Base-by-base conservation (phyloP, 345 rosid genomes). In the Clarkia xantiana region DNA sequence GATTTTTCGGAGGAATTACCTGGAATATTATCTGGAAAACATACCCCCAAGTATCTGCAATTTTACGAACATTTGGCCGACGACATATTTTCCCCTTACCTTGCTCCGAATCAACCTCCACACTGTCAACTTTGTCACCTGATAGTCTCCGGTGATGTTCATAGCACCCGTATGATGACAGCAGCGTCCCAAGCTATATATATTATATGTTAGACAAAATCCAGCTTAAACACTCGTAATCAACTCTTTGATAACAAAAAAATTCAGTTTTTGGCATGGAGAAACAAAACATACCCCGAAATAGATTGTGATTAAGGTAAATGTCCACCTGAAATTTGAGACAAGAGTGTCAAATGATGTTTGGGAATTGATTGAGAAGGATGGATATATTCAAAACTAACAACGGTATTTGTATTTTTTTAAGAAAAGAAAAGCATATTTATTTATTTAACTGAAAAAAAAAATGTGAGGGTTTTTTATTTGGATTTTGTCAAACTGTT, bases 21-120 rank as follows among this genome's bases (percentile, higher is more conserved):
- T 91, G 98, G 71, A 84, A 91, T 54, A 80, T 65, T 45, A 91
- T 77, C 59, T 91, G 98, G 53, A 91, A 91, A 49, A 75, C 40
- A 56, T 76, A 72, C 40, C 70, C 90, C 85, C 70, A 78, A 45
- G 67, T 51, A 47, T 77, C 69, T 63, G 95, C 93, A 23, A 70
- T 70, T 67, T 72, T 65, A 39, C 75, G 71, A 62, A 29, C 57
- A 22, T 40, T 54, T 18, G 45, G 57, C 42, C 39, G 19, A n/a
- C n/a, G 54, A 51, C n/a, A 59, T 19, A 76, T 52, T 42, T 44
- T 73, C 64, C 77, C 80, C 22, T 29, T 50, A 56, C 84, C 95
- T 59, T 53, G 69, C 67, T 84, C 98, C 49, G 89, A 54, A 66
- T 86, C 98, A 51, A 68, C 25, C 25, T 22, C 25, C 2, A 22